Evolutionary conservation across 2,329 filamentous ascomycete species (phyloP), one percentile per base, ranked within the genome.

Genomic region (Fusarium nurragi): DNA sequence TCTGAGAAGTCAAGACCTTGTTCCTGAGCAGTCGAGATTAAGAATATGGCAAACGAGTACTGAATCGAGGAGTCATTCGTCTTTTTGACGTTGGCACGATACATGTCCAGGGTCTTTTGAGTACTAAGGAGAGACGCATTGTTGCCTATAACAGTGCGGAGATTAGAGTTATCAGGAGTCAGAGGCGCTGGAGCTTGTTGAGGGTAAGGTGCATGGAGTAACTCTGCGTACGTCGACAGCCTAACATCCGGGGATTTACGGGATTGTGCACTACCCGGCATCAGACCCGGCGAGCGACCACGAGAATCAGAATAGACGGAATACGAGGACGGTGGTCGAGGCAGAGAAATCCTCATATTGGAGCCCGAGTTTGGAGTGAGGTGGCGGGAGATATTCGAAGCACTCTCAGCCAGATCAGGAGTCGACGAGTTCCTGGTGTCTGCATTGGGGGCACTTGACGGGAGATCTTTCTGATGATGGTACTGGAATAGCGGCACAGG

Each of bases 21-120:
- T 74, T 97, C 92, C 75, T 93, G 90, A 37, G 94, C 94, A 3
- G 93, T 90, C 43, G 94, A 92, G 68, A 98, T 90, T 81, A 99
- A 88, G 76, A 97, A 97, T 34, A 98, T 86, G 3, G 95, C 95
- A 78, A 99, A 98, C 26, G 97, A 95, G 77, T 98, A 98, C 77
- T 97, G 93, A 30, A 97, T 91, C 5, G 91, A 89, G 16, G 90
- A 84, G 76, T 97, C 93, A 64, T 91, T 95, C 4, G 95, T 97
- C 81, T 99, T 99, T 81, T 97, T 98, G 57, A 97, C 92, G 73
- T 98, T 99, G 53, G 90, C 90, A 40, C 94, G 87, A 77, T 99
- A 99, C 94, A 98, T 97, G 53, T 98, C 94, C 45, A 99, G 86
- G 3, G 95, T 99, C 79, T 98, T 94, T 74, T 94, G 92, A 30